Base-by-base conservation (phyloP, 1,139 yeast genomes). In the Diutina siamensis region DNA sequence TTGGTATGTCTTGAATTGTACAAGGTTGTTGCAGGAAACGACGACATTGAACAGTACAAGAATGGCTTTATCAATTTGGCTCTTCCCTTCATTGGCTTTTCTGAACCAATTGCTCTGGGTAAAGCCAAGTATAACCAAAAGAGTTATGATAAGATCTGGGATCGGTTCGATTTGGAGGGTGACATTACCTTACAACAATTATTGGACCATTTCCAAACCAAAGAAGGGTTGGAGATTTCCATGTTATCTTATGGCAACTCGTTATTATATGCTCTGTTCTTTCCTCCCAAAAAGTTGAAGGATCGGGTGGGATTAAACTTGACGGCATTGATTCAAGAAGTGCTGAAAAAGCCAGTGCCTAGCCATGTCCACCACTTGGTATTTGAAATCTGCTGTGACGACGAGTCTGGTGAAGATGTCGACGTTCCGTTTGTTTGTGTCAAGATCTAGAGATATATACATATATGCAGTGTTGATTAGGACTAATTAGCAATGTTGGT, bases 51-150 rank as follows among this genome's bases (percentile, higher is more conserved):
- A 60, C 83, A 83, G 55, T 92, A 80, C 67, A 92, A 87, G 70
- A 92, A 92, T 60, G 98, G 98, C 1, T 92, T 92, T 57, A 76
- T 89, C 50, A 92, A 88, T 59, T 72, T 92, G 64, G 97, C 99
- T 0, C 75, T 94, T 52, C 98, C 98, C 51, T 92, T 94, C 68
- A 78, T 94, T 60, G 98, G 96, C 9, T 92, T 92, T 61, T 86
- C 96, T 8, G 98, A 94, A 65, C 99, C 99, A 47, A 79, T 92
- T 57, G 80, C 82, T 46, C 85, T 96, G 34, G 76, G 86, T 46
- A 80, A 83, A 64, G 83, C 84, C 49, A 78, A 82, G 60, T 89
- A 88, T 65, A 88, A 88, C 55, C 83, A 75, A 49, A 84, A 81
- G 61, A 72, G 71, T 49, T 83, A 85, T 57, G 98, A 94, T 63